A percentile compares a stretch with the other conserved stretches of the same genome.
These are phyloP conservation scores for Breynia disticha DNA, from an alignment of 441 rosid genomes.

Conservation along the genomic window DNA sequence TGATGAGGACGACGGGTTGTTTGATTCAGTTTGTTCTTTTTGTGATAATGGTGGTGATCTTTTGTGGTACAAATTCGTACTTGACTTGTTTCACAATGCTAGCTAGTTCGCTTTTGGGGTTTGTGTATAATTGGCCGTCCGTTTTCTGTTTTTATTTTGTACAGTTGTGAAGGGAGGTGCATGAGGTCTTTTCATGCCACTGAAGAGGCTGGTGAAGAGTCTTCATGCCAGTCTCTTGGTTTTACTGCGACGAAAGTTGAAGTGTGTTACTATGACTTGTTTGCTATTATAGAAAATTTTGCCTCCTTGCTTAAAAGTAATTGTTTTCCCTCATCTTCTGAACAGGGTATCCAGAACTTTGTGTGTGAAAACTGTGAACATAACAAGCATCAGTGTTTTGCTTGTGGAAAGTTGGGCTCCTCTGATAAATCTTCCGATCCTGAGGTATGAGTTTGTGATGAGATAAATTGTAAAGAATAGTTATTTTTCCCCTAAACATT, in stretches of 20 bases:
- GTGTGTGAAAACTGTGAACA: conserved; percentile 67
- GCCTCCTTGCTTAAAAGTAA: conserved; percentile 5
- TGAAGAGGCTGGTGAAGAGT: conserved; percentile 45
- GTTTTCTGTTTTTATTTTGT: conserved; percentile 19
- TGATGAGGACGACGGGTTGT: conserved; percentile 39
- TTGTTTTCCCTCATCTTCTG: conserved; percentile 12
- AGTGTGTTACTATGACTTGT: conserved; percentile 33
- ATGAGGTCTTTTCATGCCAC: conserved; percentile 88
- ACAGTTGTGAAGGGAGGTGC: conserved; percentile 91
- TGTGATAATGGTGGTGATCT: conserved; percentile 88
- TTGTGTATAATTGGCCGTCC: conserved; percentile 6
- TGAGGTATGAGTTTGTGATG: conserved; percentile 42
- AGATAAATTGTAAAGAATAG: neutral
- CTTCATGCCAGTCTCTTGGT: conserved; percentile 62
- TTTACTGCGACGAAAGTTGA: conserved; percentile 46
- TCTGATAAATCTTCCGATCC: conserved; percentile 59
- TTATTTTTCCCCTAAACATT: no score
- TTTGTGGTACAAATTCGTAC: conserved; percentile 42
- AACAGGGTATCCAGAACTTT: conserved; percentile 53
- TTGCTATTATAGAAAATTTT: conserved; percentile 13
- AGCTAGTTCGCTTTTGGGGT: conserved; percentile 2
- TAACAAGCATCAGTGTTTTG: conserved; percentile 73
- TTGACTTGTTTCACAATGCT: conserved; percentile 2
- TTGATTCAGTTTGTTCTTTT: conserved; percentile 74
- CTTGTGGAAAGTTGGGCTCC: conserved; percentile 75